A percentile compares a stretch with the other conserved stretches of the same genome.
These are phyloP conservation scores for Pleurotus pulmonarius DNA, from an alignment of 768 basidiomycete genomes.

Conservation along the genomic window DNA sequence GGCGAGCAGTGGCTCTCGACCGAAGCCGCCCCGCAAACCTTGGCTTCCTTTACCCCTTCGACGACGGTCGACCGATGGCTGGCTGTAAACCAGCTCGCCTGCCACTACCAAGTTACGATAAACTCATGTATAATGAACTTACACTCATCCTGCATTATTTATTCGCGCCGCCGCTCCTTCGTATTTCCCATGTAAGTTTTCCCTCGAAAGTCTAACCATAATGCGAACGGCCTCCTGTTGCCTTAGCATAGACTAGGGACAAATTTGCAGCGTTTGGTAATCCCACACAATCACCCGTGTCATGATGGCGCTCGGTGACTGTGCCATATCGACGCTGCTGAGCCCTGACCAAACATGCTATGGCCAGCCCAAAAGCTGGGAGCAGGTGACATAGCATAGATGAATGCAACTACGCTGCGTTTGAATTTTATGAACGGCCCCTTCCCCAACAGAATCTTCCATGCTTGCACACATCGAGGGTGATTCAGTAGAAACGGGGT, in stretches of 20 bases:
- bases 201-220: no score
- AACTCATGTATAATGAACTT: neutral
- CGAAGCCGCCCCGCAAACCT: conserved; percentile 17
- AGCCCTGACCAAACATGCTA: no score
- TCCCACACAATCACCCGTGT: no score
- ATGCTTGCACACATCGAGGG: neutral
- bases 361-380: no score
- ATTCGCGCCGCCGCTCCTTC: no score
- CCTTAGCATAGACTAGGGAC: no score
- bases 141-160: neutral
- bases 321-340: no score
- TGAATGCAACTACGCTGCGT: neutral
- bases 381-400: neutral
- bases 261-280: no score
- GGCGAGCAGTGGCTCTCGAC: conserved; percentile 28
- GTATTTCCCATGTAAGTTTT: no score
- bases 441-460: neutral
- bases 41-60: conserved; percentile 50
- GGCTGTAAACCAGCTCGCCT: conserved; percentile 1
- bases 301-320: no score
- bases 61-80: conserved; percentile 34
- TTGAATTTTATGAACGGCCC: neutral
- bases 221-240: no score
- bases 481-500: conserved; percentile 3
- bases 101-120: neutral